Evolutionary conservation across 805 yeast species (phyloP), one percentile per base, ranked within the genome.

Genomic region (Clavispora carvajalis): DNA sequence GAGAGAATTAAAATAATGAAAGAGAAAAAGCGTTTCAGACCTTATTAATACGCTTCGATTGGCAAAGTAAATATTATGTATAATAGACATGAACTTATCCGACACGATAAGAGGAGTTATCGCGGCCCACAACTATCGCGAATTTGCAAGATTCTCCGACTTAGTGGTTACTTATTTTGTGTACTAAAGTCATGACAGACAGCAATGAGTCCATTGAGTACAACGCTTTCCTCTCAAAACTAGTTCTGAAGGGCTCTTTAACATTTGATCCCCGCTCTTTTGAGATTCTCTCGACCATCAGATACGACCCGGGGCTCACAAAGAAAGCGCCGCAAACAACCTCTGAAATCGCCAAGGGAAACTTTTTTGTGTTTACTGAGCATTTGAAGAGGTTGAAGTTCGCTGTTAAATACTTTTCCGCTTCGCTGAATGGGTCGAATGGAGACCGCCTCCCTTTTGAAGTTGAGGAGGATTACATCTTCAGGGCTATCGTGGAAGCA

Each of bases 11-110:
- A 76, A 51, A 63, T 74, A 45, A 80, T 93, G 82, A 86, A 76
- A 59, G 89, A 85, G 49, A 83, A 78, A 71, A 82, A 82, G 59
- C 78, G 81, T 57, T 90, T 91, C 65, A 82, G 80, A 55, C 99
- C 98, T 0, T 91, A 87, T 59, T 84, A 7, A 16, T 5, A 3
- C 19, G 10, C 16, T 2, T 16, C 31, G 16, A 16, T n/a, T n/a
- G 12, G 6, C 19, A 13, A 28, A 4, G 19, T 26, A 15, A 15
- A 28, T 28, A 28, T 18, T 28, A 2, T 28, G 31, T 28, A 28
- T 12, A 28, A 28, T 28, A 28, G 31, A 16, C 31, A 28, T 28
- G 11, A 28, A 28, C 19, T 28, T 28, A 28, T 15, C 16, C 31
- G 31, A 28, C 8, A 6, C 12, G 10, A 15, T 4, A 5, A 24